Evolutionary conservation across 345 rosid genomes (phyloP).

Genomic region (Salix purpurea): DNA sequence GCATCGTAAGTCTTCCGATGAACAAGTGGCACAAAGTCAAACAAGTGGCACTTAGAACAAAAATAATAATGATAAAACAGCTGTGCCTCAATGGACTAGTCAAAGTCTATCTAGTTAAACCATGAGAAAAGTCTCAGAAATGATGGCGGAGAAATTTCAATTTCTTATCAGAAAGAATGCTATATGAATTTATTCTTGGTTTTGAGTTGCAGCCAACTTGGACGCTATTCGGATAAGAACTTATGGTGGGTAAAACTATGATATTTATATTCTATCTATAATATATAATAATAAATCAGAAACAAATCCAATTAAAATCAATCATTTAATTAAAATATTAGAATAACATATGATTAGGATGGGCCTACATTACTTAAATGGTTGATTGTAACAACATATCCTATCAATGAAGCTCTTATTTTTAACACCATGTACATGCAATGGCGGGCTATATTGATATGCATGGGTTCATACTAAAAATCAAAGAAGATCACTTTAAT

Average conservation of each 20-base stretch:
- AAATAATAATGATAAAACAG: background rate
- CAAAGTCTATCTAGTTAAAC: background rate
- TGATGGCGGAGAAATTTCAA: background rate
- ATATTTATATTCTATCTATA: background rate
- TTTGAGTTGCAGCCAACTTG: background rate
- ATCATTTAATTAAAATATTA: too few relatives aligned
- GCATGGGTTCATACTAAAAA: background rate
- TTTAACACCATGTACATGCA: too few relatives aligned
- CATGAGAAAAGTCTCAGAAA: background rate
- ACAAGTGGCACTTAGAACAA: background rate
- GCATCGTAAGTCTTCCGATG: constrained; percentile 39
- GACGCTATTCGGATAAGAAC: background rate
- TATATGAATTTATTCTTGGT: background rate
- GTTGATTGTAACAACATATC: too few relatives aligned
- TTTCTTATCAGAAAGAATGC: background rate
- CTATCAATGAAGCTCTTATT: too few relatives aligned
- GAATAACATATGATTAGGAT: too few relatives aligned
- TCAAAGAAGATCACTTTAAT: background rate
- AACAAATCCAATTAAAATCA: too few relatives aligned
- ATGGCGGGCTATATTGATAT: too few relatives aligned
- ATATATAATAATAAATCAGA: too few relatives aligned
- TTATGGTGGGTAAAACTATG: background rate
- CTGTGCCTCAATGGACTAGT: background rate
- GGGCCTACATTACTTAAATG: too few relatives aligned
- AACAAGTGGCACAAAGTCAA: background rate